Percentiles rank a stretch among this genome's conserved stretches.
phyloP scores from a whole-genome alignment of 139 green algal species.

The Prasinococcaceae sp. region DNA sequence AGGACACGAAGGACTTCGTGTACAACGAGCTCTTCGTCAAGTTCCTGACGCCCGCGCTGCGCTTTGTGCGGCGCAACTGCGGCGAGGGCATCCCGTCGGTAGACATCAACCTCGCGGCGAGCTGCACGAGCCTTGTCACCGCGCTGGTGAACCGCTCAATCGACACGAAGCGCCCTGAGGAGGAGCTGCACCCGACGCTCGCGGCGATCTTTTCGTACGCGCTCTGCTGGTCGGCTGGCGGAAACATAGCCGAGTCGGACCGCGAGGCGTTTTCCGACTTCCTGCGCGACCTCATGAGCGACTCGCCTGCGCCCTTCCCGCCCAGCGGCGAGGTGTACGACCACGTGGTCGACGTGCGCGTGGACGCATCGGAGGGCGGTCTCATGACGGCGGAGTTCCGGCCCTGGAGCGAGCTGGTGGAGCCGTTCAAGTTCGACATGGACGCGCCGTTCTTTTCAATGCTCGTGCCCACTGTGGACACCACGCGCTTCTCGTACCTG shows the following conservation, averaged over 20 bases:
- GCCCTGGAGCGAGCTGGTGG: conserved; percentile 45
- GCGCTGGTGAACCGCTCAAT: conserved; percentile 10
- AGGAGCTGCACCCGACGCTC: conserved; percentile 13
- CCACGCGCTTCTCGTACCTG: conserved; percentile 45
- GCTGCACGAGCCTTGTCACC: conserved; percentile 24
- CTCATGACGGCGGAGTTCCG: conserved; percentile 25
- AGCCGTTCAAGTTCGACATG: conserved; percentile 49
- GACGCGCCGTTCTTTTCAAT: conserved; percentile 63
- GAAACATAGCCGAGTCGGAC: conserved; percentile 31
- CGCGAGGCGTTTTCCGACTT: conserved; percentile 47
- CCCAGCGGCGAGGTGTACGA: conserved; percentile 48
- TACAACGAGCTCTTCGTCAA: conserved; percentile 37
- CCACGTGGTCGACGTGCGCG: conserved; percentile 38
- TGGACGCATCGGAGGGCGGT: neutral
- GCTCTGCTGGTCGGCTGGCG: conserved; percentile 54
- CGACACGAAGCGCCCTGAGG: neutral
- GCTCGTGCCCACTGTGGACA: conserved; percentile 64
- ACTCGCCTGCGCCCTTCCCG: neutral
- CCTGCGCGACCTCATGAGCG: conserved; percentile 18
- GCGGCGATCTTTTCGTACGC: conserved; percentile 47
- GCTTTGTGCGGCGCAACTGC: conserved; percentile 36
- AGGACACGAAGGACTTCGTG: conserved; percentile 26
- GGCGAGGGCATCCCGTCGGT: conserved; percentile 48
- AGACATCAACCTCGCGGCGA: conserved; percentile 61
- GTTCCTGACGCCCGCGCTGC: conserved; percentile 41